Base-by-base conservation (phyloP, 176 grass and related monocot genomes). In the Aegilops sharonensis region DNA sequence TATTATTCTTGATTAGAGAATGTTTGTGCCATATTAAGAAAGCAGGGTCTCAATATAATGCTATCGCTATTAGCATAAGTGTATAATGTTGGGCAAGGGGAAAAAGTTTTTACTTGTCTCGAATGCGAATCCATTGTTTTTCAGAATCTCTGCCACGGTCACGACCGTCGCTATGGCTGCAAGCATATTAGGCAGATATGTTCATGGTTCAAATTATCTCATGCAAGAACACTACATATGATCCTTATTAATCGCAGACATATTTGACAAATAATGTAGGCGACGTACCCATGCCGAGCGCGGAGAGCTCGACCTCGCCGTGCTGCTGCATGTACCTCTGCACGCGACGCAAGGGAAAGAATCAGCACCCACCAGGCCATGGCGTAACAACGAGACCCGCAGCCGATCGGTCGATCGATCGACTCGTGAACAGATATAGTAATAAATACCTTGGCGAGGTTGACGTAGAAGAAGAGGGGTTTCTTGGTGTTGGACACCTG, bases 391-490 rank as follows among this genome's bases (percentile, higher is more conserved):
- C 77, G 25, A 29, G 40, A 31, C 9, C 18, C 10, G 24, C 1
- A 63, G 9, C 20, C 11, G 9, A 75, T 30, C 24, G 43, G 30
- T 75, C 24, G 24, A 29, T 54, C 5, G 15, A 20, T 57, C 67
- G 17, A 69, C 0, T 24, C 42, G 42, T 24, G 23, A 4, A 20
- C 17, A 18, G 1, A 42, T 5, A 17, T 14, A 8, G 15, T 6
- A 10, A 6, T 6, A 10, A 6, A 82, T 79, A 94, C 94, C 94
- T 97, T 97, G 63, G 94, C 90, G 72, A 97, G 92, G 62, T 94
- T 97, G 83, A 97, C 92, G 75, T 97, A 94, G 86, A 97, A 97
- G 92, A 94, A 97, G 31, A 94, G 87, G 17, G 94, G 94, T 43
- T 91, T 94, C 92, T 94, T 97, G 65, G 92, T 87, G 39, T 86